phyloP scores from a whole-genome alignment of 495 filamentous ascomycete genomes.

The Penicillium simplicissimum region DNA sequence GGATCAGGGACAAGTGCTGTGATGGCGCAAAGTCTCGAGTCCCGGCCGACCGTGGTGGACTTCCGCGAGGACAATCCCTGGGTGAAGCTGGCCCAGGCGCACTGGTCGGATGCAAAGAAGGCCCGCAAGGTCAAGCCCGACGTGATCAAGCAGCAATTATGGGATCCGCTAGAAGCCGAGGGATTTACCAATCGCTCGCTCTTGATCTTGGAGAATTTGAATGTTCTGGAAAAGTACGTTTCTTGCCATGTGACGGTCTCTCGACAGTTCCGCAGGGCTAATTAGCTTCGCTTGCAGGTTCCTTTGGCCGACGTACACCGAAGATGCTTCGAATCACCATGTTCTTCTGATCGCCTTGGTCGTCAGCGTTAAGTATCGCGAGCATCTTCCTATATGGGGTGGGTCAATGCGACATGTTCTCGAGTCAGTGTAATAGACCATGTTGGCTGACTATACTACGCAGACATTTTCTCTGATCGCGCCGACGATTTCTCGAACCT shows the following conservation, averaged over 20 bases:
- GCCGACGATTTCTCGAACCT: constrained; percentile 84
- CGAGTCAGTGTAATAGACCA: not conserved
- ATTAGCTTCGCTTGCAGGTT: constrained; percentile 58
- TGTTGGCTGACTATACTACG: constrained; percentile 19
- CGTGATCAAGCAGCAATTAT: constrained; percentile 84
- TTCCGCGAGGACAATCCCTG: constrained; percentile 79
- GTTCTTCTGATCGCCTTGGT: constrained; percentile 82
- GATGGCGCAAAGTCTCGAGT: constrained; percentile 52
- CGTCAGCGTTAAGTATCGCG: constrained; percentile 83
- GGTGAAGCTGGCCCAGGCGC: constrained; percentile 75
- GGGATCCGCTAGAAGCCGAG: constrained; percentile 83
- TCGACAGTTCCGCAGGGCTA: constrained; percentile 22
- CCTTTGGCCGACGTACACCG: constrained; percentile 90
- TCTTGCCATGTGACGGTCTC: constrained; percentile 1
- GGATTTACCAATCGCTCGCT: constrained; percentile 75
- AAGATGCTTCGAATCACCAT: constrained; percentile 88
- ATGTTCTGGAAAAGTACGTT: constrained; percentile 80
- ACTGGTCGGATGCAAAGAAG: constrained; percentile 80
- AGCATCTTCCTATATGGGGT: constrained; percentile 87
- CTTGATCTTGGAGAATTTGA: constrained; percentile 83
- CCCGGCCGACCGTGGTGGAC: constrained; percentile 61
- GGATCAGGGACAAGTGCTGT: constrained; percentile 35
- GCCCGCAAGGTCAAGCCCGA: constrained; percentile 77
- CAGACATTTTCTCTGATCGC: constrained; percentile 73
- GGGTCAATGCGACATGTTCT: constrained; percentile 25